A percentile compares a stretch with the other conserved stretches of the same genome.
Evolutionary conservation across 2,329 filamentous ascomycete species (phyloP).

Genomic region (Penicillium corylophilum): DNA sequence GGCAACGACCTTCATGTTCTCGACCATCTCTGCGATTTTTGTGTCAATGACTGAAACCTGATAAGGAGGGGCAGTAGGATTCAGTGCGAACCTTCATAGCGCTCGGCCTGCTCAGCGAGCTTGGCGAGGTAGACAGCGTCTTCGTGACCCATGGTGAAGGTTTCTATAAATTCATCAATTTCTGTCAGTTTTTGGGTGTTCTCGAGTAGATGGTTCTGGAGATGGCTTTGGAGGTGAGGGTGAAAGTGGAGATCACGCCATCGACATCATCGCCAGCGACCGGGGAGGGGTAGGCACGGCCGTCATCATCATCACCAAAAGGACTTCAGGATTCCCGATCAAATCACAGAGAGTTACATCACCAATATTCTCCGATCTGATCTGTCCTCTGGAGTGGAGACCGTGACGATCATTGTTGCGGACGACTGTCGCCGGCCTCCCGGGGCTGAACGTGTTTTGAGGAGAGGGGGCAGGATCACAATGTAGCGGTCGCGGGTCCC

Average conservation of each 20-base stretch:
- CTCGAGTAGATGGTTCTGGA: background rate
- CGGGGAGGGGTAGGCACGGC: slow-evolving; percentile 22
- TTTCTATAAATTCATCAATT: slow-evolving; percentile 27
- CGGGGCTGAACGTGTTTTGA: slow-evolving; percentile 12
- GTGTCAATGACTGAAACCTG: slow-evolving; percentile 16
- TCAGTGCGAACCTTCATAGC: slow-evolving; percentile 82
- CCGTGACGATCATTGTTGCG: slow-evolving; percentile 15
- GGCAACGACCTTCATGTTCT: slow-evolving; percentile 99
- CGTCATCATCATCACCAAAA: background rate
- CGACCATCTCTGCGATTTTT: slow-evolving; percentile 80
- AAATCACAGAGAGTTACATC: slow-evolving; percentile 2
- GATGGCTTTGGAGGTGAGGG: slow-evolving; percentile 4
- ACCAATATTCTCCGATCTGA: background rate
- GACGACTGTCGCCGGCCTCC: slow-evolving; percentile 8
- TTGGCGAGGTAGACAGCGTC: slow-evolving; percentile 99
- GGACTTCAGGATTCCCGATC: background rate
- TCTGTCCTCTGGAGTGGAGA: slow-evolving; percentile 3
- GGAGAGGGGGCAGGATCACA: slow-evolving; percentile 11
- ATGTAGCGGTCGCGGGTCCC: slow-evolving; percentile 25
- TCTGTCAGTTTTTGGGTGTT: slow-evolving; percentile 1
- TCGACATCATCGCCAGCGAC: slow-evolving; percentile 22
- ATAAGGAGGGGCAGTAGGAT: slow-evolving; percentile 7
- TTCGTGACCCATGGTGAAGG: slow-evolving; percentile 92
- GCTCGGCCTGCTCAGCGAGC: slow-evolving; percentile 99
- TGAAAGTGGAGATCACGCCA: slow-evolving; percentile 20